Evolutionary conservation across 2,329 filamentous ascomycete genomes (phyloP).

Genomic region (Hypocrella siamensis): DNA sequence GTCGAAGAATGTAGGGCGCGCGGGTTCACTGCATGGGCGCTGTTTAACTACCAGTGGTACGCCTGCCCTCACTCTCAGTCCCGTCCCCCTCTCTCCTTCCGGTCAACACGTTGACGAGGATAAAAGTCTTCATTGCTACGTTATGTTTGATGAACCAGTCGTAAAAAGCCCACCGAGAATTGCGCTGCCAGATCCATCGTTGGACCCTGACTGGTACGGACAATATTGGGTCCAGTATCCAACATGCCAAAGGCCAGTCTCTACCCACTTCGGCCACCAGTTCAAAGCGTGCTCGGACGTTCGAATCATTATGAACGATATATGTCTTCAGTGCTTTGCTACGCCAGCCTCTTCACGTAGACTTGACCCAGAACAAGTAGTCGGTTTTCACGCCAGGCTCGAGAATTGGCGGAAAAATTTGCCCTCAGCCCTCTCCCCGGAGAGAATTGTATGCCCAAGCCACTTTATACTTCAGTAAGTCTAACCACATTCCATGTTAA

Average conservation of each 20-base stretch:
- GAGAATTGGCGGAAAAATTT: slow-evolving; percentile 10
- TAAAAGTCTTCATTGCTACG: too few species aligned
- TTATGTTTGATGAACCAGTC: too few species aligned
- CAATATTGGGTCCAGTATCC: slow-evolving; percentile 17
- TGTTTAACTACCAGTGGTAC: slow-evolving; percentile 18
- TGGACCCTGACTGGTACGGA: slow-evolving; percentile 12
- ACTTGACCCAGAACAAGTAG: too few species aligned
- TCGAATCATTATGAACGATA: slow-evolving; percentile 14
- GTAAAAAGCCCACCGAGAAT: slow-evolving; percentile 11
- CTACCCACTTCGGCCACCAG: slow-evolving; percentile 9
- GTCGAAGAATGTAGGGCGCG: slow-evolving; percentile 7
- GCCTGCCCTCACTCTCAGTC: slow-evolving; percentile 3
- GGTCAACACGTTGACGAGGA: too few species aligned
- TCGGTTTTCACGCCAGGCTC: slow-evolving; percentile 5
- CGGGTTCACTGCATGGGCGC: slow-evolving; percentile 16
- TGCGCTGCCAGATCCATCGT: slow-evolving; percentile 10
- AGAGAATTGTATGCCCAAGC: slow-evolving; percentile 11
- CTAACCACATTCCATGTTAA: neutral
- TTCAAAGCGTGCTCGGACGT: slow-evolving; percentile 13
- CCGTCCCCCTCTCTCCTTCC: too few species aligned
- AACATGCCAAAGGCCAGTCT: slow-evolving; percentile 5
- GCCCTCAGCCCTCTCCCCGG: slow-evolving; percentile 9
- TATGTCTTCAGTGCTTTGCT: slow-evolving; percentile 3
- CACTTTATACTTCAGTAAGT: slow-evolving; percentile 17
- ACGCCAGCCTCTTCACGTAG: neutral